These are phyloP conservation scores for Lipomyces oligophaga DNA, from an alignment of 805 yeast species.

Conservation along the genomic window DNA sequence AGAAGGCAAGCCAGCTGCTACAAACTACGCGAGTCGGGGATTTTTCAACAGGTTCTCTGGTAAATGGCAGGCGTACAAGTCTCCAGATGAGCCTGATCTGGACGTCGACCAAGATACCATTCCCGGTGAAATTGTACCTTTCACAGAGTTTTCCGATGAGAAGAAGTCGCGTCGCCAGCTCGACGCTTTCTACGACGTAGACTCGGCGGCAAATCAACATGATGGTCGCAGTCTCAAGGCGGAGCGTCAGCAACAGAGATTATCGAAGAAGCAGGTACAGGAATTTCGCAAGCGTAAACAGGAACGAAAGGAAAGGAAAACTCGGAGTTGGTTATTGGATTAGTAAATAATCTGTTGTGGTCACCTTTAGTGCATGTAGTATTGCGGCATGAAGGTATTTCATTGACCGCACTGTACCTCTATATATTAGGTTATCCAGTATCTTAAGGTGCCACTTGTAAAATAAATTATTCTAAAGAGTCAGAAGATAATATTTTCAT, in stretches of 20 bases:
- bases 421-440: no score
- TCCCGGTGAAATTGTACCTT: constrained; percentile 23
- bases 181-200: constrained; percentile 19
- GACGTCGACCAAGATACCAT: constrained; percentile 10
- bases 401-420: no score
- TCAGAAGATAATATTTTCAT: no score
- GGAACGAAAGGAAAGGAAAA: constrained; percentile 30
- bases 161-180: constrained; percentile 17
- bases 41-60: constrained; percentile 24
- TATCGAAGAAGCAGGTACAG: constrained; percentile 30
- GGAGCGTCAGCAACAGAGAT: constrained; percentile 24
- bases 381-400: no score
- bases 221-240: constrained; percentile 27
- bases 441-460: no score
- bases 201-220: constrained; percentile 17
- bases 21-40: constrained; percentile 19
- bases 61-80: constrained; percentile 15
- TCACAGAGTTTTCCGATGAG: constrained; percentile 11
- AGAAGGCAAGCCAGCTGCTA: not conserved
- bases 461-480: no score
- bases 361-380: no score
- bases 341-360: no score
- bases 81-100: constrained; percentile 2
- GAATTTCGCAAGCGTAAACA: constrained; percentile 24
- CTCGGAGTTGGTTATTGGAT: constrained; percentile 26